Percentiles rank a stretch among this genome's conserved stretches.
Evolutionary conservation across 1,284 basidiomycete genomes (phyloP).

Genomic region (Acaromyces ingoldii): DNA sequence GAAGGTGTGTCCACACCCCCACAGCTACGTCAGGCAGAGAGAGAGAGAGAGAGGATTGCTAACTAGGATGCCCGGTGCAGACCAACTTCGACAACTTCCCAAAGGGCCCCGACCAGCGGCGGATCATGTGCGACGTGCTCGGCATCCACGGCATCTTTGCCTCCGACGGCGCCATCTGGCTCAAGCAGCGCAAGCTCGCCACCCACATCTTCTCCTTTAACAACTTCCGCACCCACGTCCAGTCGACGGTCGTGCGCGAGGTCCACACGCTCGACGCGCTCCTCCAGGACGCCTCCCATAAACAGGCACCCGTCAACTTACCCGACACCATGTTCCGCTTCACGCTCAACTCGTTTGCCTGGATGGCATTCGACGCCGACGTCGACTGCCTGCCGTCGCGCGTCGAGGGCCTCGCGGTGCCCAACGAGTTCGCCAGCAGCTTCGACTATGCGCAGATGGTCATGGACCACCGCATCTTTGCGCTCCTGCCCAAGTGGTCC

Average conservation of each 20-base stretch:
- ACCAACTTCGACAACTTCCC: conserved; percentile 35
- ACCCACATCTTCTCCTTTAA: conserved; percentile 38
- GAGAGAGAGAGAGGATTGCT: no score
- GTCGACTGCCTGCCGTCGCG: conserved; percentile 21
- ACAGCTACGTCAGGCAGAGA: no score
- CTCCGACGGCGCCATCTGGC: conserved; percentile 44
- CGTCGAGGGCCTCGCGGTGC: conserved; percentile 22
- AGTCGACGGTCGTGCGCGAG: not conserved
- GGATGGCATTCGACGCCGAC: conserved; percentile 22
- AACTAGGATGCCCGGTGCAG: no score
- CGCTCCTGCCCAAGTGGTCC: conserved; percentile 12
- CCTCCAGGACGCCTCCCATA: conserved; percentile 4
- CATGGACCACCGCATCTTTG: conserved; percentile 32
- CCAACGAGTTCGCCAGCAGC: conserved; percentile 39
- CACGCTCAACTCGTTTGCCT: conserved; percentile 31
- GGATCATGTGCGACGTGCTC: conserved; percentile 26
- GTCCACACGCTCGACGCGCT: not conserved
- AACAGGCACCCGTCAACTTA: not conserved
- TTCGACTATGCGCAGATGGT: conserved; percentile 47
- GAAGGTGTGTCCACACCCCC: no score
- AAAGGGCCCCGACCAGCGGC: conserved; percentile 25
- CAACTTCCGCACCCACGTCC: conserved; percentile 23
- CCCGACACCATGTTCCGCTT: conserved; percentile 34
- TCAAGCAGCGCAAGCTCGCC: conserved; percentile 38
- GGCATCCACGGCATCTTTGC: conserved; percentile 36